A percentile compares a stretch with the other conserved stretches of the same genome.
Evolutionary conservation across 2,329 filamentous ascomycete genomes (phyloP).

Genomic region (Aciculosporium take): DNA sequence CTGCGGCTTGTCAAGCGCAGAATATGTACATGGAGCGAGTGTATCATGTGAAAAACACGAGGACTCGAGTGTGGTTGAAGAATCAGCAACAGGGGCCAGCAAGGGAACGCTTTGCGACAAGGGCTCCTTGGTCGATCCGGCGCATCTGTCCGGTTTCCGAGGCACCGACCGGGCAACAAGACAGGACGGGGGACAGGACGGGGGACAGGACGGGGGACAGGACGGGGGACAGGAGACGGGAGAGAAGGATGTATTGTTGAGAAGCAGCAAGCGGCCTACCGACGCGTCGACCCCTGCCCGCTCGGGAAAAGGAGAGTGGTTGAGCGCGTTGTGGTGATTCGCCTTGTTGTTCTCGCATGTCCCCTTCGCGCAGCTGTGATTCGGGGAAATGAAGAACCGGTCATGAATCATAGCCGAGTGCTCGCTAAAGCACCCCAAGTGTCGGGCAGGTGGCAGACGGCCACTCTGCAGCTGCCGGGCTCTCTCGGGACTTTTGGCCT

Average conservation of each 20-base stretch:
- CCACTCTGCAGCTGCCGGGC: background rate
- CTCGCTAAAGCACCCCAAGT: background rate
- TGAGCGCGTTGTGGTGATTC: too few relatives aligned
- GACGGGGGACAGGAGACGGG: background rate
- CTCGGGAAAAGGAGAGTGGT: background rate
- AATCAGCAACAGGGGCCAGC: too few relatives aligned
- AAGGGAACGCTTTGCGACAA: too few relatives aligned
- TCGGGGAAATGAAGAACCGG: background rate
- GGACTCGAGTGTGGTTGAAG: background rate
- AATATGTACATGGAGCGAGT: too few relatives aligned
- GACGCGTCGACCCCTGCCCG: background rate
- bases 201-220: too few relatives aligned
- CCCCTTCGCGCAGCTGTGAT: background rate
- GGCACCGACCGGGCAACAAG: too few relatives aligned
- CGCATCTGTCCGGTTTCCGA: too few relatives aligned
- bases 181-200: too few relatives aligned
- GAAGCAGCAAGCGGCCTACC: background rate
- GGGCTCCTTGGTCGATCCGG: too few relatives aligned
- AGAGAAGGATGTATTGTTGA: background rate
- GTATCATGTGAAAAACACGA: too few relatives aligned
- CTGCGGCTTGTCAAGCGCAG: background rate
- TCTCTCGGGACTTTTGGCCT: too few relatives aligned
- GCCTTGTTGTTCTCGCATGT: background rate
- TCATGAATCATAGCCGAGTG: too few relatives aligned
- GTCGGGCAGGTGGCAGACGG: conserved; percentile 5